phyloP scores from a whole-genome alignment of 192 early-diverging fungal species.

The Coemansia sp. region DNA sequence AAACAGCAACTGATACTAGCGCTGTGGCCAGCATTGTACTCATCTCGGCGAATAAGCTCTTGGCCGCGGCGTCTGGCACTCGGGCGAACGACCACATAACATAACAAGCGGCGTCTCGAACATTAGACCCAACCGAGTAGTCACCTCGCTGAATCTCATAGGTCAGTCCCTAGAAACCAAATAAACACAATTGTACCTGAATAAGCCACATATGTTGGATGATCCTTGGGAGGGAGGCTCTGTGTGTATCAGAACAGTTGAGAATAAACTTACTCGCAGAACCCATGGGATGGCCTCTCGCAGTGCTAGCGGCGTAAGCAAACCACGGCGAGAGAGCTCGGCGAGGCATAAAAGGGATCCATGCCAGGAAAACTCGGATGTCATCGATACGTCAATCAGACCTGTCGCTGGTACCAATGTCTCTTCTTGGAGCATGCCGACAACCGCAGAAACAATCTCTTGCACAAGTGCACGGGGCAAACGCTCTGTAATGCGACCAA shows the following conservation, averaged over 20 bases:
- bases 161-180: slow-evolving; percentile 65
- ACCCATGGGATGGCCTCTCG: slow-evolving; percentile 81
- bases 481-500: slow-evolving; percentile 85
- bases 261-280: slow-evolving; percentile 50
- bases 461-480: slow-evolving; percentile 78
- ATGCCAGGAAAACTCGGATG: slow-evolving; percentile 92
- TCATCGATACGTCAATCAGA: slow-evolving; percentile 72
- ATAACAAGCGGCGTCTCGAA: slow-evolving; percentile 96
- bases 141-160: slow-evolving; percentile 90
- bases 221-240: background rate
- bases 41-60: slow-evolving; percentile 62
- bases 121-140: slow-evolving; percentile 91
- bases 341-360: slow-evolving; percentile 90
- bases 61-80: slow-evolving; percentile 70
- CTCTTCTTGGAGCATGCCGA: slow-evolving; percentile 85
- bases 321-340: slow-evolving; percentile 85
- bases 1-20: slow-evolving; percentile 79
- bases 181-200: background rate
- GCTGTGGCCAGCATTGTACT: slow-evolving; percentile 68
- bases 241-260: too few species aligned
- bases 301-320: slow-evolving; percentile 75
- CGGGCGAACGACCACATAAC: slow-evolving; percentile 98
- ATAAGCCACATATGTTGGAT: slow-evolving; percentile 2
- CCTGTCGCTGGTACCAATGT: slow-evolving; percentile 54
- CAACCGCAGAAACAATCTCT: slow-evolving; percentile 79